Evolutionary conservation across 805 yeast species (phyloP).

Genomic region (Sugiyamaella americana): DNA sequence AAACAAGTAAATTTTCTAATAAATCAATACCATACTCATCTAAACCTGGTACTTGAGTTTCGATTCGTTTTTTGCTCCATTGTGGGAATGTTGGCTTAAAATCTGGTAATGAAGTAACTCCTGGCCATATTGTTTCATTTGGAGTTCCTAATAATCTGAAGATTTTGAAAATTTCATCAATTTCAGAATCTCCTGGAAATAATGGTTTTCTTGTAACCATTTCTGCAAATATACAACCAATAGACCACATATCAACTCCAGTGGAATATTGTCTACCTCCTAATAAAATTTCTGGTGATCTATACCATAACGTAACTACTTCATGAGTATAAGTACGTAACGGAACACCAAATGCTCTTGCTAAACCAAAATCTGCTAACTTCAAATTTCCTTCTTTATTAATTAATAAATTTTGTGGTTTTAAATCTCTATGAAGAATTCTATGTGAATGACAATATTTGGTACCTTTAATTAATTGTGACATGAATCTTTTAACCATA

Average conservation of each 20-base stretch:
- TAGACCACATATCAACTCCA: constrained; percentile 98
- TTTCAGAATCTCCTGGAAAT: constrained; percentile 96
- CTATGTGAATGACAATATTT: constrained; percentile 92
- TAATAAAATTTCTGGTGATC: constrained; percentile 91
- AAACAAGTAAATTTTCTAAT: constrained; percentile 65
- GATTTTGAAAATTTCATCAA: constrained; percentile 91
- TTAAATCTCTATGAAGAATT: constrained; percentile 89
- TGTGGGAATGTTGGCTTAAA: constrained; percentile 90
- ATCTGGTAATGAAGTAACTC: constrained; percentile 83
- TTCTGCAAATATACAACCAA: constrained; percentile 96
- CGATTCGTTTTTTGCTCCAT: constrained; percentile 69
- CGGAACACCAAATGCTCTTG: constrained; percentile 97
- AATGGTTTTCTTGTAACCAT: constrained; percentile 94
- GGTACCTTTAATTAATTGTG: constrained; percentile 85
- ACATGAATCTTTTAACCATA: constrained; percentile 88
- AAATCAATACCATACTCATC: constrained; percentile 82
- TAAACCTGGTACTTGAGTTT: constrained; percentile 66
- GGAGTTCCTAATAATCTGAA: constrained; percentile 94
- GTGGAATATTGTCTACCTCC: constrained; percentile 98
- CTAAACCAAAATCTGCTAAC: constrained; percentile 89
- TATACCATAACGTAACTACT: constrained; percentile 95
- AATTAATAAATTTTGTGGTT: constrained; percentile 92
- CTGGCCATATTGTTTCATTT: constrained; percentile 90
- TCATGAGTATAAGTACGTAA: constrained; percentile 95
- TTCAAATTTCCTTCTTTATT: constrained; percentile 93